These are phyloP conservation scores for Sporothrix humicola DNA, from an alignment of 2,329 filamentous ascomycete genomes.

Conservation along the genomic window DNA sequence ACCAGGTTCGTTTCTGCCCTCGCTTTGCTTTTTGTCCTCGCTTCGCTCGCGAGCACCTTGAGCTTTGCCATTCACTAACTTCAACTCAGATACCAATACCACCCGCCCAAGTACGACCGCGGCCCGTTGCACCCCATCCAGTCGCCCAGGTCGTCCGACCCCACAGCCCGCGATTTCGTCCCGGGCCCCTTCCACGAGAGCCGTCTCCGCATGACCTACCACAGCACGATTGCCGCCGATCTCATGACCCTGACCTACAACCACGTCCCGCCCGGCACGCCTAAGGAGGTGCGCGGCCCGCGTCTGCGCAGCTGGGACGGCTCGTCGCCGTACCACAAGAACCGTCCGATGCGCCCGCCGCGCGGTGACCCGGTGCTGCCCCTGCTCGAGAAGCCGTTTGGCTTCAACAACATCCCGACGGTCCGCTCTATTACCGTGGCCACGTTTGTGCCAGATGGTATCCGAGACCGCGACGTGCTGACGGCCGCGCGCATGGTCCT, in stretches of 20 bases:
- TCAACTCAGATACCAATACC: slow-evolving; percentile 81
- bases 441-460: slow-evolving; percentile 71
- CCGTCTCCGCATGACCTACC: slow-evolving; percentile 87
- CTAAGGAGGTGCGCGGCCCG: slow-evolving; percentile 52
- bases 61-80: not conserved
- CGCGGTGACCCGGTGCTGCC: slow-evolving; percentile 77
- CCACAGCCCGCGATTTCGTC: slow-evolving; percentile 82
- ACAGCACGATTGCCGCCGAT: slow-evolving; percentile 84
- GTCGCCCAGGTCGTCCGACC: slow-evolving; percentile 84
- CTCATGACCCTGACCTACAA: slow-evolving; percentile 87
- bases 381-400: slow-evolving; percentile 73
- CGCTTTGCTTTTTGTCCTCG: slow-evolving; percentile 34
- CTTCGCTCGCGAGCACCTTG: too few species aligned
- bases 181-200: slow-evolving; percentile 90
- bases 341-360: slow-evolving; percentile 82
- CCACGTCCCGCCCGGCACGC: slow-evolving; percentile 79
- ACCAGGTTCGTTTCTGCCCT: slow-evolving; percentile 48
- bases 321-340: slow-evolving; percentile 92
- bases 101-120: slow-evolving; percentile 91
- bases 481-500: slow-evolving; percentile 83
- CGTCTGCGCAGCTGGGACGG: slow-evolving; percentile 86
- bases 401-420: slow-evolving; percentile 83
- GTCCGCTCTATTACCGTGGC: slow-evolving; percentile 83
- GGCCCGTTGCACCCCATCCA: slow-evolving; percentile 93
- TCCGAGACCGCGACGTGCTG: slow-evolving; percentile 73